Evolutionary conservation across 257 asterid genomes (phyloP), one percentile per base, ranked within the genome.

Genomic region (Lavandula angustifolia): DNA sequence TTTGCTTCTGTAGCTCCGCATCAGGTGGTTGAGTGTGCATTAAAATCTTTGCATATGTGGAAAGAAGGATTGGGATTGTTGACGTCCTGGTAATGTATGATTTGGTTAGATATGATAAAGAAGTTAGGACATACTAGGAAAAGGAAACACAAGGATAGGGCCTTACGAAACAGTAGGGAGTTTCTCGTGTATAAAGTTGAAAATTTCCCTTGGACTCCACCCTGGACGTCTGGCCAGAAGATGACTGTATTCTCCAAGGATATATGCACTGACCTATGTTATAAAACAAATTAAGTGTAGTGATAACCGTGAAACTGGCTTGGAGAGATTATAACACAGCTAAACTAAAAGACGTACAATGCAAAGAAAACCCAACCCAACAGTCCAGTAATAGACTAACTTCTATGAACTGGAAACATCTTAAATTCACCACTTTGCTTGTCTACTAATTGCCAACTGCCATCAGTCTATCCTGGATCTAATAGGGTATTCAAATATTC

Each of bases 241-340:
- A 84, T 91, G 98, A 61, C 96, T 74, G 77, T 91, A 91, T 74
- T 91, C 98, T 76, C 98, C 98, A 78, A 91, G 98, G 72, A 91
- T 69, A 73, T 91, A 91, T 34, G 98, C 96, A 75, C 96, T 91
- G 72, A 88, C 91, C 96, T 91, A 64, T 74, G 58, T 61, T 73
- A 69, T 68, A 69, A 55, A 66, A 65, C 16, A 50, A 50, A 31
- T 60, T 59, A 46, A 47, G 27, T 61, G 14, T 14, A 71, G 42
- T 57, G 29, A 54, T 68, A 22, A 49, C 47, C 27, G 60, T 10
- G 3, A 74, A 35, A 46, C 41, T 43, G 40, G 56, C 9, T 10
- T 8, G 37, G 35, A 32, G 44, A 40, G 46, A 52, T 48, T 47
- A 55, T 60, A 29, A 22, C 11, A 43, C 44, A 47, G 54, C 53